phyloP scores from a whole-genome alignment of 106 monocot species.

The Acanthochlamys bracteata region DNA sequence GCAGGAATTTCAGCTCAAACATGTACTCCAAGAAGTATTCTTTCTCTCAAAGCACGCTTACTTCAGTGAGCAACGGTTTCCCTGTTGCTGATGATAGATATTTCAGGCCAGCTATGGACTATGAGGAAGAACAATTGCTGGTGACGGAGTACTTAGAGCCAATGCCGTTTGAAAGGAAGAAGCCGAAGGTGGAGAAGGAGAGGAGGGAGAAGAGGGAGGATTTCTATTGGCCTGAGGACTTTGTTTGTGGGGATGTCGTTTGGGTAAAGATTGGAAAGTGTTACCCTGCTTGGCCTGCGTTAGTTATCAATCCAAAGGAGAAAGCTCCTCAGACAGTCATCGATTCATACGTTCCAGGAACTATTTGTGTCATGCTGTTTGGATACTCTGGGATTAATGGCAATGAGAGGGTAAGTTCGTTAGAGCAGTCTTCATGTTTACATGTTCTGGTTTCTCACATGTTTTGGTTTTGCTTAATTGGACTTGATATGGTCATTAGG shows the following conservation, averaged over 20 bases:
- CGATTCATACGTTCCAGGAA: constrained; percentile 47
- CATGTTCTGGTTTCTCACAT: constrained; percentile 4
- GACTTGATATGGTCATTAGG: constrained; percentile 27
- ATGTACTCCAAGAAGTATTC: constrained; percentile 20
- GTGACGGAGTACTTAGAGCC: neutral
- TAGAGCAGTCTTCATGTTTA: neutral
- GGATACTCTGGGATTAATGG: constrained; percentile 49
- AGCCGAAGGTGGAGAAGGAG: constrained; percentile 9
- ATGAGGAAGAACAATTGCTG: neutral
- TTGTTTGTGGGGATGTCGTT: constrained; percentile 57
- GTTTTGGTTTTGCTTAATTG: neutral
- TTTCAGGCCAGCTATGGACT: neutral
- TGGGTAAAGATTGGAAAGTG: constrained; percentile 79
- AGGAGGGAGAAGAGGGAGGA: constrained; percentile 22
- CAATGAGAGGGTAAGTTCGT: constrained; percentile 50
- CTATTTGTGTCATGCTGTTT: constrained; percentile 85
- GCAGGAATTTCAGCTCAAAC: constrained; percentile 20
- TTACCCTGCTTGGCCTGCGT: constrained; percentile 76
- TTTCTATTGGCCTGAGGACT: constrained; percentile 40
- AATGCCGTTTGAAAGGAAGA: constrained; percentile 7
- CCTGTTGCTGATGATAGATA: constrained; percentile 1
- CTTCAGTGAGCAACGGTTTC: constrained; percentile 14
- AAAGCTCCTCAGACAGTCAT: constrained; percentile 54
- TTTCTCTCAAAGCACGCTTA: constrained; percentile 25
- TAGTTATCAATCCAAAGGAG: constrained; percentile 59